Evolutionary conservation across 164 flowering plant species (phyloP), one percentile per base, ranked within the genome.

Genomic region (Aristolochia californica): DNA sequence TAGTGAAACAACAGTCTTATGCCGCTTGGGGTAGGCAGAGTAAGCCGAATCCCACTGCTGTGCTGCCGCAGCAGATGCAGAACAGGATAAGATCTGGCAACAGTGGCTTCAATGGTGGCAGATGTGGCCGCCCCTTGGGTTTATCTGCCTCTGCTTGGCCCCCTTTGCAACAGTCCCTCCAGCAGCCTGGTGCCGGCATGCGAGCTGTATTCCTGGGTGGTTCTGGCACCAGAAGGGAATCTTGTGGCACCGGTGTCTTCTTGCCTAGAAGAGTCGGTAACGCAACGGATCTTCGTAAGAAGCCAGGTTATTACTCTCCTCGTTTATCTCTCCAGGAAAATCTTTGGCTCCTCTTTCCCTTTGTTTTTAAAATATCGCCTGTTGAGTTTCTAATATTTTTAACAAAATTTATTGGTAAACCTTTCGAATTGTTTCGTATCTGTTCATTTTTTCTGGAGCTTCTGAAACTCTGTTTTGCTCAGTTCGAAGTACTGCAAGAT

Each of bases 241-340:
- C 70, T 1, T 22, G 65, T 43, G 95, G 90, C 2, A 87, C 88
- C 13, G 95, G 90, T 5, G 88, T 87, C 9, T 87, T 87, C 81
- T 63, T 84, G 65, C 90, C 90, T 5, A 68, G 80, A 28, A 63
- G 72, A 48, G 51, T 28, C 2, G 69, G 74, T 10, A 67, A 66
- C 60, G 43, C 74, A 0, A 17, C 67, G 0, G 84, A 76, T 13
- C 57, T 68, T 14, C 75, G 78, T 26, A 82, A 79, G 62, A 81
- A 82, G 66, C 62, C 72, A 60, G 82, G 93, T 85, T 59, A 21
- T 22, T 0, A 0, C 4, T 20, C 48, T 38, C 5, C 1, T 40
- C 25, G 15, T 17, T 22, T 23, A 10, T 28, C 2, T 18, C 27
- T 27, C n/a, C n/a, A n/a, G n/a, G n/a, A n/a, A n/a, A n/a, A n/a